Conservation (phyloP, 2,329 filamentous ascomycete genomes). For the Cercospora sp. region DNA sequence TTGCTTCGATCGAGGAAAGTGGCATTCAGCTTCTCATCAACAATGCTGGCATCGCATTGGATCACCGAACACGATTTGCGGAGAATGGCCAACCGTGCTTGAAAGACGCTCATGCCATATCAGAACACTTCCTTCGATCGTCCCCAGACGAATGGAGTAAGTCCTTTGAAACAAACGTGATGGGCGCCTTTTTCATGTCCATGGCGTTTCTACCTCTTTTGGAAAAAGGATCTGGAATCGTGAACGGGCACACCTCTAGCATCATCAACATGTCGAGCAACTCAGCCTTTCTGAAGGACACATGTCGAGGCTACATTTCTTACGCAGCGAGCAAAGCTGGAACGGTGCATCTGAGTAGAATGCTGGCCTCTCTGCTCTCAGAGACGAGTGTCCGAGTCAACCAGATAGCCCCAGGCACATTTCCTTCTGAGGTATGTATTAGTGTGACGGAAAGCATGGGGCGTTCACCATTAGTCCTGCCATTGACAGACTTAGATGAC, state of each 20-base stretch:
- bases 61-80: neutral
- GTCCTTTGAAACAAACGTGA: neutral
- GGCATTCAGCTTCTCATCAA: neutral
- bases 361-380: neutral
- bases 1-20: neutral
- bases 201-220: neutral
- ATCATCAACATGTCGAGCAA: neutral
- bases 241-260: neutral
- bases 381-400: neutral
- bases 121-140: neutral
- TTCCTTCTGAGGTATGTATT: neutral
- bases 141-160: neutral
- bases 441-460: neutral
- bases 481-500: neutral
- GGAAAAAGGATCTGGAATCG: neutral
- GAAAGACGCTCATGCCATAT: neutral
- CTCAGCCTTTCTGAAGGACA: neutral
- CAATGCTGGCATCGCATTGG: neutral
- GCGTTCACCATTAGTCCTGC: neutral
- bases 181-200: neutral
- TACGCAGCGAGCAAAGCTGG: neutral
- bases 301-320: neutral
- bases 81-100: neutral
- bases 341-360: neutral
- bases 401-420: neutral